Evolutionary conservation across 2,329 filamentous ascomycete species (phyloP).

Genomic region (Aspergillus fumigatus): DNA sequence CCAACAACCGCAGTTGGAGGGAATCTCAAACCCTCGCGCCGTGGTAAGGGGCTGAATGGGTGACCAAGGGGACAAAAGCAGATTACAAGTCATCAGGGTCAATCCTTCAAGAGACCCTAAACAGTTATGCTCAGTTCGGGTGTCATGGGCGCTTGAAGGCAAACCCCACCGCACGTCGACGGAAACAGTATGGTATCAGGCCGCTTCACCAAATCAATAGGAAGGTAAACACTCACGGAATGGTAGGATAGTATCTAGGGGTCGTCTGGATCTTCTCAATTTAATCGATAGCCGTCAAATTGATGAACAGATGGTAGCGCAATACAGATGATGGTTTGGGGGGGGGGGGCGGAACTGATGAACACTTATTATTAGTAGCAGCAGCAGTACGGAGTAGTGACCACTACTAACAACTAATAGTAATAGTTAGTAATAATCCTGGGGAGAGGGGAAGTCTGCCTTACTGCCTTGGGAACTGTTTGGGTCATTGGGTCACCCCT

Average conservation of each 20-base stretch:
- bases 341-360: conserved; percentile 9
- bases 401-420: neutral
- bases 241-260: neutral
- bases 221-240: conserved; percentile 12
- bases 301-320: neutral
- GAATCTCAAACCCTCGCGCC: neutral
- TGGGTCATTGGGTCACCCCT: neutral
- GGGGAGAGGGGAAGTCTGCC: neutral
- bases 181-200: conserved; percentile 4
- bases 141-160: conserved; percentile 5
- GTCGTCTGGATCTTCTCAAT: neutral
- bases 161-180: conserved; percentile 15
- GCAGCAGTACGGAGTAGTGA: neutral
- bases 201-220: neutral
- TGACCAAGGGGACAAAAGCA: neutral
- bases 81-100: conserved; percentile 1
- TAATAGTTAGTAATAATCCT: neutral
- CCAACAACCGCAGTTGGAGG: conserved; percentile 1
- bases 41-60: neutral
- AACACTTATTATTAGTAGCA: conserved; percentile 14
- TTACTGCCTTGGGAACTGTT: neutral
- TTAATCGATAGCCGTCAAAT: neutral
- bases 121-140: conserved; percentile 4
- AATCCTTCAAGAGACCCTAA: conserved; percentile 4
- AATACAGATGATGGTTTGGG: neutral